Percentiles rank a stretch among this genome's conserved stretches.
These are phyloP conservation scores for Pleochaeta shiraiana DNA, from an alignment of 2,329 filamentous ascomycete genomes.

Conservation along the genomic window DNA sequence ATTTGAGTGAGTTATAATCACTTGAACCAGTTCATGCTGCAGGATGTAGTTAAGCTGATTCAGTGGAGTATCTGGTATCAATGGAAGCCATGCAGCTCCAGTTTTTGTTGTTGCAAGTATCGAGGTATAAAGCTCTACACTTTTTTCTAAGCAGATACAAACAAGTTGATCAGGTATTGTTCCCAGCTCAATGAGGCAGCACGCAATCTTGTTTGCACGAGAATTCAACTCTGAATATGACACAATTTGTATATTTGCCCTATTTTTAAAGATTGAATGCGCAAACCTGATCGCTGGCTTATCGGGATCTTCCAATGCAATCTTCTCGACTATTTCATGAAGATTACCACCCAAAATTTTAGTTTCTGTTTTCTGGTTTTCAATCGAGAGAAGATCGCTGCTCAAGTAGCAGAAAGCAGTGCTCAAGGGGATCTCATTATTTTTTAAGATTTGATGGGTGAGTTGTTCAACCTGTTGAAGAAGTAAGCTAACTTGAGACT, in stretches of 20 bases:
- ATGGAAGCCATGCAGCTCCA: constrained; percentile 59
- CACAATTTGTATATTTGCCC: constrained; percentile 22
- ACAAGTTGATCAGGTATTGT: constrained; percentile 34
- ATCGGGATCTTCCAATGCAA: constrained; percentile 23
- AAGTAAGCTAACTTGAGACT: constrained; percentile 32
- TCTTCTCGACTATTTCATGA: constrained; percentile 14
- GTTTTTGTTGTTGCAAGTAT: constrained; percentile 56
- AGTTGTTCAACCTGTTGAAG: constrained; percentile 37
- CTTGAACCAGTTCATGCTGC: constrained; percentile 29
- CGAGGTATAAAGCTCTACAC: constrained; percentile 43
- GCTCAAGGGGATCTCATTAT: constrained; percentile 5
- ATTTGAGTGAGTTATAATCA: constrained; percentile 23
- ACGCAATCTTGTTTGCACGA: constrained; percentile 40
- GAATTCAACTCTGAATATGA: constrained; percentile 44
- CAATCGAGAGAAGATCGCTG: constrained; percentile 13
- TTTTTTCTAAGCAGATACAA: constrained; percentile 63
- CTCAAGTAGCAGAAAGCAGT: constrained; percentile 8
- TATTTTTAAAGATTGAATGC: constrained; percentile 22
- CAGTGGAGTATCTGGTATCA: constrained; percentile 47
- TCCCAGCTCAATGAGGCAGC: constrained; percentile 27
- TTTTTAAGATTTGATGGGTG: constrained; percentile 20
- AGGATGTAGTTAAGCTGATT: constrained; percentile 40
- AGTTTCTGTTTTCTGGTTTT: constrained; percentile 11
- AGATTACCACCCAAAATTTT: constrained; percentile 10
- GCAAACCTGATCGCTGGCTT: constrained; percentile 44